Conservation (phyloP, 164 flowering plant genomes). For the Berberis thunbergii region DNA sequence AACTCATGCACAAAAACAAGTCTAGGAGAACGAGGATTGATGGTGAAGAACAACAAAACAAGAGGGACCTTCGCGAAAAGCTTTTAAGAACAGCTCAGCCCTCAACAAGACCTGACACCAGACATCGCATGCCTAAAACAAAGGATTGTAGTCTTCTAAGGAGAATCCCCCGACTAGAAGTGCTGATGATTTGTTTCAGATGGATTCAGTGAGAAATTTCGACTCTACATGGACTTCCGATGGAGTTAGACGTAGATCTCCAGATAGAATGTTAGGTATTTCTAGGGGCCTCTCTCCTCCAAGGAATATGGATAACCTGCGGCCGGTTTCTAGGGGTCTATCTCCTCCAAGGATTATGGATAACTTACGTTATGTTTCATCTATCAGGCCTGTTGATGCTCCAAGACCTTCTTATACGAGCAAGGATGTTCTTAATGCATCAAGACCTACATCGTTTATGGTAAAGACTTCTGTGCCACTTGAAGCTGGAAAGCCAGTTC, state of each 20-base stretch:
- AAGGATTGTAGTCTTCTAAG: slow-evolving; percentile 22
- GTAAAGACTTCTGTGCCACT: slow-evolving; percentile 28
- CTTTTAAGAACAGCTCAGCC: slow-evolving; percentile 40
- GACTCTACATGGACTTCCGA: slow-evolving; percentile 55
- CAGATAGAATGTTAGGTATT: slow-evolving; percentile 35
- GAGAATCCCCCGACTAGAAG: slow-evolving; percentile 32
- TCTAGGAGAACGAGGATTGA: slow-evolving; percentile 18
- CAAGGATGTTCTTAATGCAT: slow-evolving; percentile 29
- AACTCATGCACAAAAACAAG: slow-evolving; percentile 51
- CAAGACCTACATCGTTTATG: slow-evolving; percentile 33
- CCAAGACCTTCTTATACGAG: slow-evolving; percentile 32
- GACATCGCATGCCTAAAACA: slow-evolving; percentile 21
- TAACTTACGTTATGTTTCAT: slow-evolving; percentile 21
- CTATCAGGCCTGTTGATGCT: slow-evolving; percentile 37
- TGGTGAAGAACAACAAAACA: slow-evolving; percentile 9
- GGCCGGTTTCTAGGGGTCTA: slow-evolving; percentile 32
- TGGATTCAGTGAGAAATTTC: slow-evolving; percentile 33
- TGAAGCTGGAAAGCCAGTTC: slow-evolving; percentile 31
- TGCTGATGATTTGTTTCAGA: slow-evolving; percentile 31
- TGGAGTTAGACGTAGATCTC: slow-evolving; percentile 52
- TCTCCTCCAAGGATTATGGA: slow-evolving; percentile 40
- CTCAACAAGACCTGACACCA: slow-evolving; percentile 18
- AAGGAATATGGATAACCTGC: slow-evolving; percentile 29
- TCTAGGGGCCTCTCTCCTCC: slow-evolving; percentile 47
- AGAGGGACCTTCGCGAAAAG: slow-evolving; percentile 56